Evolutionary conservation across 208 protist genomes (phyloP).

Genomic region (Endotrypanum monterogeii): DNA sequence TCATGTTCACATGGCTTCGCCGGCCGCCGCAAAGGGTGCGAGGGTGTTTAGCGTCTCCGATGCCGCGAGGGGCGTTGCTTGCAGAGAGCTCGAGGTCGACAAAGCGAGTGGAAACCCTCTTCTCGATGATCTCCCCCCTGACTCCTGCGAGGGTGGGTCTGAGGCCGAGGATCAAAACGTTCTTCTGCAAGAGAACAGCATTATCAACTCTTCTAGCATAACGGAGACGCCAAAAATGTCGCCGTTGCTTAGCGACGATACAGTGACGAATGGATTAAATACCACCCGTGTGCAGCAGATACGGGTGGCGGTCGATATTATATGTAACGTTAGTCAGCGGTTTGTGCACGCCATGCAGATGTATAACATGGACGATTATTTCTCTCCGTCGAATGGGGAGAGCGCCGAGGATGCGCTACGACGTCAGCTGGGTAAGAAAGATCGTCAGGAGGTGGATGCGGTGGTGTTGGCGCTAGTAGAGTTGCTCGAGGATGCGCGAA

Average conservation of each 20-base stretch:
- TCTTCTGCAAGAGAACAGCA: conserved; percentile 11
- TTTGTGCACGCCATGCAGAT: conserved; percentile 59
- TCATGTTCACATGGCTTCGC: neutral
- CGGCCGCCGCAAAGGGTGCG: neutral
- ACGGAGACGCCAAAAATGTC: neutral
- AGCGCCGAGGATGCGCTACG: conserved; percentile 27
- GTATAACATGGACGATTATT: conserved; percentile 47
- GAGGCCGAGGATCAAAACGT: neutral
- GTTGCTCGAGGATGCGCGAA: conserved; percentile 48
- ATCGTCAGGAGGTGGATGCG: conserved; percentile 28
- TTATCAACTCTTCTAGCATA: conserved; percentile 17
- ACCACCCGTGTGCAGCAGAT: neutral
- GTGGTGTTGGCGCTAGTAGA: conserved; percentile 50
- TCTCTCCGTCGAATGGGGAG: neutral
- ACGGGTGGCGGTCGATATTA: conserved; percentile 29
- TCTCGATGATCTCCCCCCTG: conserved; percentile 51
- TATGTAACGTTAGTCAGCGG: conserved; percentile 37
- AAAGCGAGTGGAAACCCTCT: conserved; percentile 31
- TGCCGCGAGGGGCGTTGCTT: neutral
- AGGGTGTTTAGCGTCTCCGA: neutral
- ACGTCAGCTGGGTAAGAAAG: conserved; percentile 23
- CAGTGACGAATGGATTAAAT: conserved; percentile 4
- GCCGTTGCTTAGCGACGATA: conserved; percentile 10
- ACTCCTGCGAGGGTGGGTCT: too few relatives aligned
- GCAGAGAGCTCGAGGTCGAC: neutral